These are phyloP conservation scores for Salix brachista DNA, from an alignment of 345 rosid species.

Conservation along the genomic window DNA sequence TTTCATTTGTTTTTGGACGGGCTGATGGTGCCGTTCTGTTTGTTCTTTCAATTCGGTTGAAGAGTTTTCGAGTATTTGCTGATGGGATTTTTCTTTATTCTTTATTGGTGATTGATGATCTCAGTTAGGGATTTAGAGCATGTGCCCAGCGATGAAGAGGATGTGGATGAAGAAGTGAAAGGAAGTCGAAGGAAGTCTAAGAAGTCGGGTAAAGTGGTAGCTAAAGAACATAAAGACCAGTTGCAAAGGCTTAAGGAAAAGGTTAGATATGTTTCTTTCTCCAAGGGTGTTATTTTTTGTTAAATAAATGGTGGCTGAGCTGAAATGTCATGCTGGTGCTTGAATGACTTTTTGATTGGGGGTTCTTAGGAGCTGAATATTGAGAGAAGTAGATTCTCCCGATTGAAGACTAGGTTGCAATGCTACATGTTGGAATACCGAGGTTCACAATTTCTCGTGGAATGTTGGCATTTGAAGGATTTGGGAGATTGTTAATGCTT, in stretches of 20 bases:
- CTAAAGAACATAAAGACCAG: conserved; percentile 70
- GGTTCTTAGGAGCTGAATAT: neutral
- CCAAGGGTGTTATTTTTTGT: neutral
- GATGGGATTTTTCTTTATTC: neutral
- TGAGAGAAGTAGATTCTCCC: neutral
- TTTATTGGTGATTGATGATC: neutral
- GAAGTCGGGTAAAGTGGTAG: conserved; percentile 41
- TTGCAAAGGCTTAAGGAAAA: conserved; percentile 63
- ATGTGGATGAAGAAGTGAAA: neutral
- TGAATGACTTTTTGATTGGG: neutral
- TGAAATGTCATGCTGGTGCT: neutral
- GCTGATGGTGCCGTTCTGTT: neutral
- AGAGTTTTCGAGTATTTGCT: neutral
- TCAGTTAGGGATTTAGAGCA: conserved; percentile 18
- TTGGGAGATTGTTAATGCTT: neutral
- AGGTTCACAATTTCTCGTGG: neutral
- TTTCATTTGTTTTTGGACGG: neutral
- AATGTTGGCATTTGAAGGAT: neutral
- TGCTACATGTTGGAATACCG: neutral
- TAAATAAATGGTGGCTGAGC: neutral
- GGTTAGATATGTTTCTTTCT: conserved; percentile 27
- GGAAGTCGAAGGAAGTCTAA: neutral
- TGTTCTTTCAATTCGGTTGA: neutral
- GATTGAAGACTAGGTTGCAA: neutral
- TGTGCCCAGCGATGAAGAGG: conserved; percentile 26